Conservation (phyloP, 768 basidiomycete species). For the Boletales sp. region DNA sequence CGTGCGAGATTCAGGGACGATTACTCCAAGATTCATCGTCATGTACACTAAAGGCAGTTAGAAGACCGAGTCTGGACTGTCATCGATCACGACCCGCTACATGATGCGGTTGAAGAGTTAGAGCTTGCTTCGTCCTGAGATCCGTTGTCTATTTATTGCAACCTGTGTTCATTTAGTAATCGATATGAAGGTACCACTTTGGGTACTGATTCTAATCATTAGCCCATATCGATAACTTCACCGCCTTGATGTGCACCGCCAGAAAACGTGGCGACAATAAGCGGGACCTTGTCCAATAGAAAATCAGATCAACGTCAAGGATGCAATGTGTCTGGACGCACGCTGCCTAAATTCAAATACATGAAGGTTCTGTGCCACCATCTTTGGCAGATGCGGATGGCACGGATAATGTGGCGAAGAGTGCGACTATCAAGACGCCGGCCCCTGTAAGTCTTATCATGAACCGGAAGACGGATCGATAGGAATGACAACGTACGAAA, state of each 20-base stretch:
- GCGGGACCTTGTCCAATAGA: constrained; percentile 10
- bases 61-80: constrained; percentile 16
- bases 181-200: constrained; percentile 22
- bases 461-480: constrained; percentile 6
- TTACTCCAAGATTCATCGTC: constrained; percentile 55
- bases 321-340: constrained; percentile 22
- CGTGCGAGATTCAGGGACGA: constrained; percentile 50
- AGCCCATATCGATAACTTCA: constrained; percentile 15
- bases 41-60: constrained; percentile 47
- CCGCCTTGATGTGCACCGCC: constrained; percentile 28
- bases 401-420: constrained; percentile 6
- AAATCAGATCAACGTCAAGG: constrained; percentile 23
- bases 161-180: constrained; percentile 17
- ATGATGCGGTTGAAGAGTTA: constrained; percentile 22
- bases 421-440: neutral
- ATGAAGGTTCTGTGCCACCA: constrained; percentile 21
- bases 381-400: constrained; percentile 15
- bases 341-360: constrained; percentile 23
- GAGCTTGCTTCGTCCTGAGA: constrained; percentile 17
- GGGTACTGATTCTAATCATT: constrained; percentile 2
- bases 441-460: constrained; percentile 17
- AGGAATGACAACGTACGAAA: constrained; percentile 2
- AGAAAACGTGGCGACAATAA: constrained; percentile 13
- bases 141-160: constrained; percentile 21
- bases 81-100: constrained; percentile 9